Percentiles rank a stretch among this genome's conserved stretches.
These are phyloP conservation scores for Colletotrichum noveboracense DNA, from an alignment of 2,329 filamentous ascomycete genomes.

Conservation along the genomic window DNA sequence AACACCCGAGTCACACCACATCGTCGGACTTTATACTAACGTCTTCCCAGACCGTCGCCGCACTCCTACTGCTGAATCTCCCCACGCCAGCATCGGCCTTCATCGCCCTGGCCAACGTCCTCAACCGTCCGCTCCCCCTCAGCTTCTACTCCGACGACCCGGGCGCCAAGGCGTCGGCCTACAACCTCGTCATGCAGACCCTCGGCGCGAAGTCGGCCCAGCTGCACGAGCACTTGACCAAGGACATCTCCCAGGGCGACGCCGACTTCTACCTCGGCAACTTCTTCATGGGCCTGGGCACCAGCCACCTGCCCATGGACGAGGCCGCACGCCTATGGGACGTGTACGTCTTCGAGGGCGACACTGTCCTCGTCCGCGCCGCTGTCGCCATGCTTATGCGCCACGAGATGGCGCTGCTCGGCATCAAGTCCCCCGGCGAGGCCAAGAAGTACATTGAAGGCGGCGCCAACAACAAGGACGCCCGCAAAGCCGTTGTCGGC, in stretches of 20 bases:
- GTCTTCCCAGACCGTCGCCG: conserved; percentile 68
- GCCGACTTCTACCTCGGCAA: conserved; percentile 61
- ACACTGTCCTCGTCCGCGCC: conserved; percentile 72
- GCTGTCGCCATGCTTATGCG: conserved; percentile 70
- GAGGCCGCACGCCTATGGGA: conserved; percentile 79
- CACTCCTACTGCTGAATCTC: conserved; percentile 75
- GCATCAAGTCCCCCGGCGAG: conserved; percentile 48
- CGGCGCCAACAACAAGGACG: conserved; percentile 17
- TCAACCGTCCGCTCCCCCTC: conserved; percentile 77
- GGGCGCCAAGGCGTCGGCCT: conserved; percentile 71
- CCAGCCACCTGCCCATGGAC: conserved; percentile 67
- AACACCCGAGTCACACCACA: not conserved
- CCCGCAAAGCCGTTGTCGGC: conserved; percentile 19
- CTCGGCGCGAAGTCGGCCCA: conserved; percentile 67
- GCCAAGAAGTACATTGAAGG: conserved; percentile 43
- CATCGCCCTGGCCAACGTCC: conserved; percentile 74
- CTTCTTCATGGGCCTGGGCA: conserved; percentile 71
- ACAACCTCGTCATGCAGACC: conserved; percentile 71
- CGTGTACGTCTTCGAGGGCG: conserved; percentile 82
- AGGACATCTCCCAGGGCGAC: conserved; percentile 47
- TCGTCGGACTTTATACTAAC: conserved; percentile 21
- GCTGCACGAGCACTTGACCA: conserved; percentile 69
- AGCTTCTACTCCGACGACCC: conserved; percentile 76
- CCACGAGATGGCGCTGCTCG: conserved; percentile 57
- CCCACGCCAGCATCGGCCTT: conserved; percentile 69